Base-by-base conservation (phyloP, 2,329 filamentous ascomycete genomes). In the Botrytis pseudocinerea region DNA sequence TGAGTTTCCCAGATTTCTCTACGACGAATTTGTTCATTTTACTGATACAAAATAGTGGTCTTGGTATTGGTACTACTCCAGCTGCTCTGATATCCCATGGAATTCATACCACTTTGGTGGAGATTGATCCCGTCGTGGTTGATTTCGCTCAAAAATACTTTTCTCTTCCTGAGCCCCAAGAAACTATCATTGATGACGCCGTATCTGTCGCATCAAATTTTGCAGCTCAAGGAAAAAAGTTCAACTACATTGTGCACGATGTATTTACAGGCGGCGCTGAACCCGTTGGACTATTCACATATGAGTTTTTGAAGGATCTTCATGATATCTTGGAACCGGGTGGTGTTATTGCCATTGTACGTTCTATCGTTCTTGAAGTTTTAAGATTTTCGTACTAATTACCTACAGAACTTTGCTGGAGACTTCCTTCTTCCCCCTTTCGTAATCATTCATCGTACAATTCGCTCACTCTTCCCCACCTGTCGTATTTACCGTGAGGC, bases 221-320 rank as follows among this genome's bases (percentile, higher is more conserved):
- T 65, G 84, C 84, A 71, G 79, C 82, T 69, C 63, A 78, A 73
- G 77, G 76, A 28, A 74, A 85, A 64, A 85, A 85, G 42, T 99
- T 92, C 81, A 92, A 98, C 83, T 98, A 97, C 84, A 96, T 99
- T 79, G 87, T 99, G 71, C 96, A 99, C 82, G 96, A 99, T 78
- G 96, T 99, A 38, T 99, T 99, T 82, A 99, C 96, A 0, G 96
- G 96, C 38, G 96, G 96, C 70, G 95, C 94, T 0, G 96, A 98
- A 82, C 96, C 96, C 0, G 89, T 95, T 4, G 86, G 91, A 12
- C 88, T 99, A 12, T 99, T 99, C 83, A 98, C 95, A 0, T 82
- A 90, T 8, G 92, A 96, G 78, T 98, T 99, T 79, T 83, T 99
- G 61, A 82, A 87, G 70, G 89, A 91, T 8, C 85, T 99, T 1